These are phyloP conservation scores for Pseudoneurospora amorphoporcata DNA, from an alignment of 495 filamentous ascomycete genomes.

Conservation along the genomic window DNA sequence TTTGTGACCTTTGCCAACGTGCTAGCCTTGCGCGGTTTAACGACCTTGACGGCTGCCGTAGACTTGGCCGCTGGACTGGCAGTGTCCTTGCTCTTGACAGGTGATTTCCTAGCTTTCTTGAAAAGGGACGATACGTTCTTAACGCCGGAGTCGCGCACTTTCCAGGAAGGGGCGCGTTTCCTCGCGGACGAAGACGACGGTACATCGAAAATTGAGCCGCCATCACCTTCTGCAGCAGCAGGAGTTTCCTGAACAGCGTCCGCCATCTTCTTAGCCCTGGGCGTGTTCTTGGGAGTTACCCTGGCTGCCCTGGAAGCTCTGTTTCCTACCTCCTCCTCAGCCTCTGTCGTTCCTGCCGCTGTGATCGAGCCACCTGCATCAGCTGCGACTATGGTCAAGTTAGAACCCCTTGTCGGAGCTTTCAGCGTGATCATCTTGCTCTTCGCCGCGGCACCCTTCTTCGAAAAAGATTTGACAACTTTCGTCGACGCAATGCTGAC, in stretches of 20 bases:
- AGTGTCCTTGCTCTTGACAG: not conserved
- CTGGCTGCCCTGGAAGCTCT: slow-evolving; percentile 1
- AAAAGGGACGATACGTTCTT: not conserved
- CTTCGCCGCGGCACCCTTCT: slow-evolving; percentile 14
- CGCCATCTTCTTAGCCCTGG: slow-evolving; percentile 2
- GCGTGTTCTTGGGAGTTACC: slow-evolving; percentile 5
- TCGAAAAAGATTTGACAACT: slow-evolving; percentile 20
- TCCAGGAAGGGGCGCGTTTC: slow-evolving; percentile 11
- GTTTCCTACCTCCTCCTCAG: not conserved
- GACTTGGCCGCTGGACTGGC: not conserved
- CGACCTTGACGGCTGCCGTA: not conserved
- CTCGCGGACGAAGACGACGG: slow-evolving; percentile 1
- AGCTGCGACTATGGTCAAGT: slow-evolving; percentile 18
- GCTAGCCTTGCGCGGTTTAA: not conserved
- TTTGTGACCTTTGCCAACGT: not conserved
- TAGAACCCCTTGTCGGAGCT: slow-evolving; percentile 8
- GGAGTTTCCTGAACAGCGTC: not conserved
- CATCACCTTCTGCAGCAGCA: not conserved
- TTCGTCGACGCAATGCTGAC: slow-evolving; percentile 12
- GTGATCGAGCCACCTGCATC: not conserved
- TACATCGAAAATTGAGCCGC: not conserved
- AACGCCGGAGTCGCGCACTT: slow-evolving; percentile 1
- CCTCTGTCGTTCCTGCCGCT: slow-evolving; percentile 2
- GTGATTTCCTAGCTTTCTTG: not conserved
- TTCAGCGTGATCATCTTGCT: slow-evolving; percentile 3